Evolutionary conservation across 2,329 filamentous ascomycete species (phyloP).

Genomic region (Apiospora koreana): DNA sequence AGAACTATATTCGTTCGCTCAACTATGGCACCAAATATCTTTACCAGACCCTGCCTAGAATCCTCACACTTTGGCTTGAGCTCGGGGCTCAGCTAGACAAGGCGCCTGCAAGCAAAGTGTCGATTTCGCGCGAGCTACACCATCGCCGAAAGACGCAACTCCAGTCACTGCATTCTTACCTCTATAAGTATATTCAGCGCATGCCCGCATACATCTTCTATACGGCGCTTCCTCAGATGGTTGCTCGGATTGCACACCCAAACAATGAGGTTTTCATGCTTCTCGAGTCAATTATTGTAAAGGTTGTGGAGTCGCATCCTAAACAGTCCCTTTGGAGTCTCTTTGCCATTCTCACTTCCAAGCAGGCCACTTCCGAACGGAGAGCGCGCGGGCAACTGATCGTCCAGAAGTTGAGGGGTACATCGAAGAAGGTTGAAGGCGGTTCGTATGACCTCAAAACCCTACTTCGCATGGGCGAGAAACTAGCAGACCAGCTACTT

Average conservation of each 20-base stretch:
- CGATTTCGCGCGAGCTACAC: slow-evolving; percentile 52
- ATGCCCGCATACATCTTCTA: slow-evolving; percentile 80
- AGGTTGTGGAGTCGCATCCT: slow-evolving; percentile 84
- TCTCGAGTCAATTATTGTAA: slow-evolving; percentile 77
- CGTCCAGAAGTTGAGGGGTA: slow-evolving; percentile 48
- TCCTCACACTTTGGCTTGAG: slow-evolving; percentile 93
- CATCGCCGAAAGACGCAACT: slow-evolving; percentile 65
- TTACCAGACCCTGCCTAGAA: slow-evolving; percentile 88
- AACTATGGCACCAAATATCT: slow-evolving; percentile 92
- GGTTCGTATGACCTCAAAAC: slow-evolving; percentile 62
- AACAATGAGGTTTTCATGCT: slow-evolving; percentile 76
- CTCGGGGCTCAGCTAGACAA: slow-evolving; percentile 76
- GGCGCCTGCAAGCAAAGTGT: slow-evolving; percentile 55
- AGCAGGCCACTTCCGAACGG: slow-evolving; percentile 64
- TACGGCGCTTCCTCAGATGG: slow-evolving; percentile 83
- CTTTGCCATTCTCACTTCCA: slow-evolving; percentile 82
- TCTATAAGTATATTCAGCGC: slow-evolving; percentile 76
- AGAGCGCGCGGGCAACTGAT: slow-evolving; percentile 54
- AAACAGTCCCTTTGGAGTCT: slow-evolving; percentile 91
- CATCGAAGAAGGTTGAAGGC: slow-evolving; percentile 53
- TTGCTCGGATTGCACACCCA: slow-evolving; percentile 91
- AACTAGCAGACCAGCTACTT: slow-evolving; percentile 79
- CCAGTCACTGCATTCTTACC: slow-evolving; percentile 67
- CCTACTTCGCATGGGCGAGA: slow-evolving; percentile 78
- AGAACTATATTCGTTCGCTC: slow-evolving; percentile 88